Evolutionary conservation across 1,284 basidiomycete species (phyloP), one percentile per base, ranked within the genome.

Genomic region (Trichosporon sp.): DNA sequence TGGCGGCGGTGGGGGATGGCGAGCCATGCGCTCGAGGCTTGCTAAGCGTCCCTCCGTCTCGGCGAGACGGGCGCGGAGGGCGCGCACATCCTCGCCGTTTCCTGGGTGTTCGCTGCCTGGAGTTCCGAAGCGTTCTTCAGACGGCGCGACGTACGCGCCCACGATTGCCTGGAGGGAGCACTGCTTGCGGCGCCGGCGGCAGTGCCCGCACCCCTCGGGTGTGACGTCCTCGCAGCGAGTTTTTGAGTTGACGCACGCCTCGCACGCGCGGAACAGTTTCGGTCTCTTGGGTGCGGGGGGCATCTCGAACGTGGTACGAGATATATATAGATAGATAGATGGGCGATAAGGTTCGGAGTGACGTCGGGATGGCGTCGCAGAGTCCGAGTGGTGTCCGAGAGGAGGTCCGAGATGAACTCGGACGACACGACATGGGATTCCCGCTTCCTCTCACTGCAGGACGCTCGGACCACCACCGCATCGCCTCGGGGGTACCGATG

Each of bases 161-260:
- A 70, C 70, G 11, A 73, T 31, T 12, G 70, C 72, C 4, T 73
- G 68, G 1, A 80, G 72, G 12, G 77, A 77, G 59, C 79, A 80
- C 8, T 37, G 16, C 56, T 73, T 75, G 32, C 73, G 59, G 19
- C 75, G 76, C 12, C 73, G 73, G n/a, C 79, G 75, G 68, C 79
- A 80, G 8, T 78, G 70, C 51, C 70, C 66, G 68, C 79, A 80
- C 3, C 79, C 79, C 4, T 69, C 68, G 1, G 73, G 21, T 8
- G 69, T 73, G 7, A 80, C 73, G 65, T 77, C 78, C 68, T 78
- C 76, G 71, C 79, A 80, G n/a, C 77, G 75, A 12, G 78, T 78
- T 69, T 80, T 80, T 48, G 75, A 73, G 16, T 70, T 38, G 10
- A 78, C 79, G 71, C 79, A 80, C 21, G 73, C 66, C 19, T 70